Evolutionary conservation across 805 yeast species (phyloP), one percentile per base, ranked within the genome.

Genomic region (Zygosaccharomyces rouxii): DNA sequence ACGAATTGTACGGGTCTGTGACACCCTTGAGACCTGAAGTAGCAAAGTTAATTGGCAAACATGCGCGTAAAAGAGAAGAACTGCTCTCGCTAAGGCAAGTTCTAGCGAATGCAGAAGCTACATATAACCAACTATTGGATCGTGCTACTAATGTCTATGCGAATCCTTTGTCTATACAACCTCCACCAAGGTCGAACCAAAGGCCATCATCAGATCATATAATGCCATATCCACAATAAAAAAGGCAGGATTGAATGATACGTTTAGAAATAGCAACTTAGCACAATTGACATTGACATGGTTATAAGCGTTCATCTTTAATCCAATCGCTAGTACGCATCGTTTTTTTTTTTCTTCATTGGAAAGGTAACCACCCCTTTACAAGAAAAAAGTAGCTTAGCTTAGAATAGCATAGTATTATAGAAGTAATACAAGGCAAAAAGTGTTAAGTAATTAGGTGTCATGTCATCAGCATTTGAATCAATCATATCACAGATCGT

Each of bases 51-150:
- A 80, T 94, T 53, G 96, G 88, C 49, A 80, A 86, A 64, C 86
- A 88, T 65, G 77, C 88, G 31, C 76, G 79, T 39, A 79, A 88
- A 59, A 81, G 85, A 62, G 86, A 89, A 56, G 97, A 92, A 53
- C 71, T 92, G 51, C 71, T 81, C 52, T 79, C 79, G 18, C 72
- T 92, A 57, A 84, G 88, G 59, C 77, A 78, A 52, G 85, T 86
- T 53, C 75, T 92, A 48, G 79, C 79, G 48, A 73, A 74, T 42
- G 94, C 96, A 14, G 79, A 86, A 45, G 73, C 77, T 37, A 68
- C 77, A 7, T 94, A 89, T 65, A 87, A 86, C 59, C 77, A 78
- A 40, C 67, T 89, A 44, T 74, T 86, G 69, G 87, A 84, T 56
- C 73, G 75, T 21, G 71, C 72, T n/a, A 62, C 66, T n/a, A 63